Base-by-base conservation (phyloP, 768 basidiomycete genomes). In the Lactifluus piperatus region DNA sequence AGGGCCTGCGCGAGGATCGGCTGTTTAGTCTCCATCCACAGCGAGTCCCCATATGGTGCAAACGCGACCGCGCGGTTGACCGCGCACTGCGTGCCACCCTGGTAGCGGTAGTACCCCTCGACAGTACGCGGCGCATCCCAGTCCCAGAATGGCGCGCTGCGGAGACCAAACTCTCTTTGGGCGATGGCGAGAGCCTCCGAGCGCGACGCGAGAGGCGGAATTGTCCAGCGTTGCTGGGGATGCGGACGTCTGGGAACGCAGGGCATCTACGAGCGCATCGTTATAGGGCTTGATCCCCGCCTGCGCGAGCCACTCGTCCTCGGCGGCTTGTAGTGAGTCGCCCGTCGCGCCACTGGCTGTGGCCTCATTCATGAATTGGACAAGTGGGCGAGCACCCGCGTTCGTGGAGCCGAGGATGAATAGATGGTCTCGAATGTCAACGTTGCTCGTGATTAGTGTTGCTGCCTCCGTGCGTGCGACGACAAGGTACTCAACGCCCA, bases 21-120 rank as follows among this genome's bases (percentile, higher is more conserved):
- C 65, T 82, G 87, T 77, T 93, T 92, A 47, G 97, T 99, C 78
- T 94, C 92, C 93, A 94, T 94, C 91, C 92, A 94, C 65, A 94
- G 68, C 55, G 91, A 73, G 71, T 94, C 93, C 51, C 91, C 89
- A 72, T 94, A 94, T 3, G 94, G 95, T 29, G 93, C 93, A 68
- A 91, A 97, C 27, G 92, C 93, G 58, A 94, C 77, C 18, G 88
- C 89, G 60, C 95, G 91, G 73, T 90, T 86, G 68, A 98, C 81
- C 10, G 94, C 94, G 69, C 93, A 94, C 69, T 91, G 85, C 5
- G 94, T 98, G 8, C 95, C 95, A 60, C 95, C 94, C 72, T 94
- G 91, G 78, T 95, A 97, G 64, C 95, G 84, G 79, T 94, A 98
- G 77, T 83, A 98, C 43, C 95, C 95, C 72, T 98, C 95, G 58